Evolutionary conservation across 2,329 filamentous ascomycete species (phyloP).

Genomic region (Cercospora janseana): DNA sequence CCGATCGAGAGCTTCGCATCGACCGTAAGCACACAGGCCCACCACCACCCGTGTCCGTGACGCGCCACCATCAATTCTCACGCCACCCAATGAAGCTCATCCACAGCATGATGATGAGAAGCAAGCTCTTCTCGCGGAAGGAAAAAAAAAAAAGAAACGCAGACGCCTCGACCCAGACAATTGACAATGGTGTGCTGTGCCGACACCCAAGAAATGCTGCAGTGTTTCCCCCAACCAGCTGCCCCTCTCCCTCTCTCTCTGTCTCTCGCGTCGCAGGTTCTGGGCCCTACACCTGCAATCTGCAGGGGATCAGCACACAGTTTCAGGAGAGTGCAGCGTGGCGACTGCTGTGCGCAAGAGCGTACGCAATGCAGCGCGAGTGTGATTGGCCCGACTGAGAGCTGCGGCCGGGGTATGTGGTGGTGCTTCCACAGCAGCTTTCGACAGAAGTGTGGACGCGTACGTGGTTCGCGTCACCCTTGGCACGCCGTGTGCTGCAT

Average conservation of each 20-base stretch:
- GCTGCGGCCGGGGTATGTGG: not conserved
- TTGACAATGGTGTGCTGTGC: not conserved
- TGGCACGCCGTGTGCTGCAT: too few species aligned
- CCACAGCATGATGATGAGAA: too few species aligned
- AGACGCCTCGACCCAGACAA: not conserved
- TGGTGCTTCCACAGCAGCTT: not conserved
- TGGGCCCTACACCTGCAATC: not conserved
- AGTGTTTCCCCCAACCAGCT: not conserved
- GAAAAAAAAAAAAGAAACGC: too few species aligned
- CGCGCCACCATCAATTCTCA: too few species aligned
- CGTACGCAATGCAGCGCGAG: too few species aligned
- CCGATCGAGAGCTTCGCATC: too few species aligned
- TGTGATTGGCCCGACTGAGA: too few species aligned
- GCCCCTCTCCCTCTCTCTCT: not conserved
- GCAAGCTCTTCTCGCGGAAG: too few species aligned
- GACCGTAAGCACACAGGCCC: too few species aligned
- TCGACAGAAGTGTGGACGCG: not conserved
- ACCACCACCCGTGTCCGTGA: too few species aligned
- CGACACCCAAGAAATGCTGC: not conserved
- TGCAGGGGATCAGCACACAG: slow-evolving; percentile 1
- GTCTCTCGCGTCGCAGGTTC: not conserved
- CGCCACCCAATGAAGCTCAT: too few species aligned
- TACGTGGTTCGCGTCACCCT: slow-evolving; percentile 1
- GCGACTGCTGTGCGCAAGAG: not conserved
- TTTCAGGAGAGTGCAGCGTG: not conserved